A percentile compares a stretch with the other conserved stretches of the same genome.
These are phyloP conservation scores for Alternaria arborescens DNA, from an alignment of 2,329 filamentous ascomycete species.

Conservation along the genomic window DNA sequence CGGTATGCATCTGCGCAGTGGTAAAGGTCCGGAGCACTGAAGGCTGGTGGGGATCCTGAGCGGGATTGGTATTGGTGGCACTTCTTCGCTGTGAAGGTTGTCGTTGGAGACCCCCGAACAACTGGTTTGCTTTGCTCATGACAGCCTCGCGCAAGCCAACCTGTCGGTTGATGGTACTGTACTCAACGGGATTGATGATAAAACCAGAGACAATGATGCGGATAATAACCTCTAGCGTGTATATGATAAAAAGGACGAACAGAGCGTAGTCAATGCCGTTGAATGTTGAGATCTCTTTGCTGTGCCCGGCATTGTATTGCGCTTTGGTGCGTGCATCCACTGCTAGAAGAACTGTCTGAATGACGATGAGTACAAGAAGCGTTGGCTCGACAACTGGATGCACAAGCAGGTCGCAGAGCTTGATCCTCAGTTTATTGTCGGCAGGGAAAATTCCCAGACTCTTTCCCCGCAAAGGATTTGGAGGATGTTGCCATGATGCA, in stretches of 20 bases:
- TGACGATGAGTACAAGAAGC: slow-evolving; percentile 84
- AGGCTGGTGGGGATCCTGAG: slow-evolving; percentile 57
- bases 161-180: slow-evolving; percentile 86
- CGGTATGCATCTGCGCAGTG: slow-evolving; percentile 68
- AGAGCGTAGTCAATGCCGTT: slow-evolving; percentile 79
- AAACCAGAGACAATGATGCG: slow-evolving; percentile 94
- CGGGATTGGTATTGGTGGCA: slow-evolving; percentile 46
- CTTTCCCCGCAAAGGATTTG: slow-evolving; percentile 86
- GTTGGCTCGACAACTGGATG: slow-evolving; percentile 86
- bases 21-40: slow-evolving; percentile 82
- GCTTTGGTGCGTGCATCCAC: slow-evolving; percentile 81
- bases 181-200: slow-evolving; percentile 87
- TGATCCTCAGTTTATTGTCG: slow-evolving; percentile 75
- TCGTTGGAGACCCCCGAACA: slow-evolving; percentile 80
- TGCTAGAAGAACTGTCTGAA: slow-evolving; percentile 87
- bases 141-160: slow-evolving; percentile 78
- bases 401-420: slow-evolving; percentile 83
- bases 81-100: slow-evolving; percentile 70
- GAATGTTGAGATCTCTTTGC: slow-evolving; percentile 71
- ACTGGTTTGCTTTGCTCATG: slow-evolving; percentile 75
- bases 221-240: slow-evolving; percentile 83
- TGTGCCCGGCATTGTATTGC: slow-evolving; percentile 60
- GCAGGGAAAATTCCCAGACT: slow-evolving; percentile 85
- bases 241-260: slow-evolving; percentile 83
- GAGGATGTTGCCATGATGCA: slow-evolving; percentile 53